Percentiles rank a stretch among this genome's conserved stretches.
phyloP scores from a whole-genome alignment of 441 rosid genomes.

The Erodium moschatum region DNA sequence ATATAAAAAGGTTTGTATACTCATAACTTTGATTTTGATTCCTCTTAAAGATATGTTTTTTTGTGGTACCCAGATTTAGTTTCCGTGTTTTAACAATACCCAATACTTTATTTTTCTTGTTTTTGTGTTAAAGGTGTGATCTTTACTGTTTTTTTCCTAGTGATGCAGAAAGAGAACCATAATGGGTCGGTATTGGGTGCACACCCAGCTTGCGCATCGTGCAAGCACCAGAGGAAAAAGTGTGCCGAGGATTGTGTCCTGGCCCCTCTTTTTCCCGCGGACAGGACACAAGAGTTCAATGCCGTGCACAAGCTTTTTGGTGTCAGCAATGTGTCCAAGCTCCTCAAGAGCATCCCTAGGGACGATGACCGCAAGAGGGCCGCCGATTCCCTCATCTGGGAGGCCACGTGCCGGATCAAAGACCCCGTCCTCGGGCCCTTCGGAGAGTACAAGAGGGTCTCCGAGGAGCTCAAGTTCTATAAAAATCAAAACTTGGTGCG shows the following conservation, averaged over 20 bases:
- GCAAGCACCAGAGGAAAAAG: slow-evolving; percentile 27
- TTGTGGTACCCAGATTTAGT: not conserved
- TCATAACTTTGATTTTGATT: not conserved
- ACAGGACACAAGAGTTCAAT: slow-evolving; percentile 19
- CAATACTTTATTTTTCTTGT: not conserved
- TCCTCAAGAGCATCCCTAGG: slow-evolving; percentile 7
- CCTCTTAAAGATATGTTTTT: not conserved
- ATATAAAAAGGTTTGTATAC: slow-evolving; percentile 8
- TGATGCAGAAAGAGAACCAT: slow-evolving; percentile 20
- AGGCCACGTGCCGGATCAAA: slow-evolving; percentile 38
- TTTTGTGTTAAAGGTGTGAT: not conserved
- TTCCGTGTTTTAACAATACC: too few species aligned
- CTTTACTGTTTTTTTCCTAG: not conserved
- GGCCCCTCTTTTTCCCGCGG: slow-evolving; percentile 24
- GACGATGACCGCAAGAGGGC: slow-evolving; percentile 14
- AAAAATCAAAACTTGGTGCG: slow-evolving; percentile 20
- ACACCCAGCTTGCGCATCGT: slow-evolving; percentile 29
- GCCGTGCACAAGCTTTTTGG: slow-evolving; percentile 26
- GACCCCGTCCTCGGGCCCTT: slow-evolving; percentile 48
- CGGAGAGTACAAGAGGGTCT: slow-evolving; percentile 43
- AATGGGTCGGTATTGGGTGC: not conserved
- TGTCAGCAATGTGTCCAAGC: slow-evolving; percentile 26
- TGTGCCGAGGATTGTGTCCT: slow-evolving; percentile 23
- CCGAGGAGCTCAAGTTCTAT: slow-evolving; percentile 38
- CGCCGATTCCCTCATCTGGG: slow-evolving; percentile 20